Percentiles rank a stretch among this genome's conserved stretches.
phyloP scores from a whole-genome alignment of 768 basidiomycete genomes.

The Tulasnella calospora region DNA sequence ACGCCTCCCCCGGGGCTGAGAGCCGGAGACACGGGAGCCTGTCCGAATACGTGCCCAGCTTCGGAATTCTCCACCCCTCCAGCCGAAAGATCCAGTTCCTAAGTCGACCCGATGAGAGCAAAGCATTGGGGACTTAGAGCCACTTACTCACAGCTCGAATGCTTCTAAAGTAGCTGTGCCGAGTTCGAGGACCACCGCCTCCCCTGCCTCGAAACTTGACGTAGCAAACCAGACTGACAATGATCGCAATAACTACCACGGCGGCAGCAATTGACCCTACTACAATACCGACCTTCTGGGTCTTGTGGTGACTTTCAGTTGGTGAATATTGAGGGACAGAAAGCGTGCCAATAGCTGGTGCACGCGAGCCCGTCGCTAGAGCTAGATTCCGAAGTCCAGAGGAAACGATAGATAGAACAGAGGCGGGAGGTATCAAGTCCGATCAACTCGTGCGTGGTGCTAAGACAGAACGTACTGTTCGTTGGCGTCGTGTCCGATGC shows the following conservation, averaged over 20 bases:
- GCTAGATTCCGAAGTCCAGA: no score
- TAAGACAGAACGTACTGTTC: no score
- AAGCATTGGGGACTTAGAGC: not conserved
- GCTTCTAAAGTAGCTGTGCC: not conserved
- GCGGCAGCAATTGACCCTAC: not conserved
- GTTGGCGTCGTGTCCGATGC: no score
- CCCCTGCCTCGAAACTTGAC: not conserved
- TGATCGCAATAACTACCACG: not conserved
- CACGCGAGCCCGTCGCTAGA: no score
- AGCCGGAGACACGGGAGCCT: not conserved
- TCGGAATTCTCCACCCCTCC: not conserved
- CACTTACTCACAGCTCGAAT: not conserved
- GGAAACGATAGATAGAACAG: no score
- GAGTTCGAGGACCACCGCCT: not conserved
- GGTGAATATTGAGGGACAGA: not conserved
- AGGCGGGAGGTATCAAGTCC: no score
- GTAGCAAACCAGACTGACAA: not conserved
- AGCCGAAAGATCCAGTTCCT: not conserved
- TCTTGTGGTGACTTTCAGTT: not conserved
- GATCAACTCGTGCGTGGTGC: no score
- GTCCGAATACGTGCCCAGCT: not conserved
- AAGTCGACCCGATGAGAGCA: not conserved
- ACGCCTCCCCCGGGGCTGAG: not conserved
- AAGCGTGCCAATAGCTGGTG: not conserved
- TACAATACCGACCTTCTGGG: not conserved